Base-by-base conservation (phyloP, 768 basidiomycete genomes). In the Lyophyllum shimeji region DNA sequence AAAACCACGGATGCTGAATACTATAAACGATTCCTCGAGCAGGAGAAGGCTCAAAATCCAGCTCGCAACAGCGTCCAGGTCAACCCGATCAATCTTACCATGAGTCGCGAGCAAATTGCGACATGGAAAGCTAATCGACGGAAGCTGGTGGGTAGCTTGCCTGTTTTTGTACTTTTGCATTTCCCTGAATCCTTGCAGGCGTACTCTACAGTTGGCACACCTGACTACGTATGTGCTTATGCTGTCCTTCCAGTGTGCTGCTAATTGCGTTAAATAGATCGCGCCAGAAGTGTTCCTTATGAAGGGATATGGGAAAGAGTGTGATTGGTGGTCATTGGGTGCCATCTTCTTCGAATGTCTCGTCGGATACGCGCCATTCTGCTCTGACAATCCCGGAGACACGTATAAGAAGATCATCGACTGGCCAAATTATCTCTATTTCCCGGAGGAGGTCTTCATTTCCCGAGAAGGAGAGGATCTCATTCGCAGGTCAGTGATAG, bases 261-360 rank as follows among this genome's bases (percentile, higher is more conserved):
- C 33, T 51, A 11, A 40, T 27, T 29, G 50, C 1, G 27, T 45
- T 49, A 31, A 43, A 24, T 83, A 96, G 82, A 98, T 98, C 65
- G 95, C 95, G 0, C 95, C 95, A 2, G 95, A 98, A 66, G 96
- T 98, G 63, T 98, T 99, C 80, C 74, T 94, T 69, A 89, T 96
- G 77, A 90, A 96, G 67, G 96, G 96, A 4, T 99, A 99, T 64
- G 94, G 95, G 46, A 95, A 96, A 72, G 96, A 98, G 73, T 98
- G 96, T 68, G 96, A 99, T 73, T 99, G 96, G 96, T 99, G 96
- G 96, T 98, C 96, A 34, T 75, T 99, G 53, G 96, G 96, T 12
- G 95, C 96, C 5, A 98, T 99, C 71, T 97, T 95, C 86, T 99
- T 95, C 68, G 96, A 99, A 72, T 98, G 96, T 72, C 79, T 99